Percentiles rank a stretch among this genome's conserved stretches.
Evolutionary conservation across 164 flowering plant species (phyloP).

Genomic region (Taxillus chinensis): DNA sequence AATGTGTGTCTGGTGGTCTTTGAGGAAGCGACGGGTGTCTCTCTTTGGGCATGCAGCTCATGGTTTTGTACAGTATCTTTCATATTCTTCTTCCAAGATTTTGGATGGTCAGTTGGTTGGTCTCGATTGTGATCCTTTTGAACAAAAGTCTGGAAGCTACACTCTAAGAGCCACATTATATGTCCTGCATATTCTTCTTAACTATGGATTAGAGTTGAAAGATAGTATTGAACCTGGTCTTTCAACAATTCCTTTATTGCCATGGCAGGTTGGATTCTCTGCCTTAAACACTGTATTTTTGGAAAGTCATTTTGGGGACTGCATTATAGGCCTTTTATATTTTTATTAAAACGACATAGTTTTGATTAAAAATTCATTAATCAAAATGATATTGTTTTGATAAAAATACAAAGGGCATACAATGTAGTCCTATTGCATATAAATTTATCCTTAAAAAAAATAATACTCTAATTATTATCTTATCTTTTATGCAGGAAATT

Average conservation of each 20-base stretch:
- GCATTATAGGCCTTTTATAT: too few relatives aligned
- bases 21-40: conserved; percentile 72
- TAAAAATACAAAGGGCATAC: too few relatives aligned
- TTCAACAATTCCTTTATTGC: conserved; percentile 63
- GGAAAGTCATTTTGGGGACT: not conserved
- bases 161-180: conserved; percentile 70
- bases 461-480: conserved; percentile 3
- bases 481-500: conserved; percentile 50
- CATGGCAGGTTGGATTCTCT: conserved; percentile 81
- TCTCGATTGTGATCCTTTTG: conserved; percentile 27
- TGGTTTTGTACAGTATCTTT: conserved; percentile 73
- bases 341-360: too few relatives aligned
- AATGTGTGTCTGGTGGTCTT: conserved; percentile 65
- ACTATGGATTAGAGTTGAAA: conserved; percentile 77
- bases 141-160: conserved; percentile 47
- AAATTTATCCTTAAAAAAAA: too few relatives aligned
- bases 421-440: too few relatives aligned
- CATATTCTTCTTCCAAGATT: conserved; percentile 43
- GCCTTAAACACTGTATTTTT: not conserved
- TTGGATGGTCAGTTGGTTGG: conserved; percentile 27
- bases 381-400: too few relatives aligned
- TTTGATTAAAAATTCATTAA: too few relatives aligned
- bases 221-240: conserved; percentile 75
- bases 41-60: conserved; percentile 86
- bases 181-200: conserved; percentile 72